These are phyloP conservation scores for Pythium scleroteichum DNA, from an alignment of 352 stramenopile species.

Conservation along the genomic window DNA sequence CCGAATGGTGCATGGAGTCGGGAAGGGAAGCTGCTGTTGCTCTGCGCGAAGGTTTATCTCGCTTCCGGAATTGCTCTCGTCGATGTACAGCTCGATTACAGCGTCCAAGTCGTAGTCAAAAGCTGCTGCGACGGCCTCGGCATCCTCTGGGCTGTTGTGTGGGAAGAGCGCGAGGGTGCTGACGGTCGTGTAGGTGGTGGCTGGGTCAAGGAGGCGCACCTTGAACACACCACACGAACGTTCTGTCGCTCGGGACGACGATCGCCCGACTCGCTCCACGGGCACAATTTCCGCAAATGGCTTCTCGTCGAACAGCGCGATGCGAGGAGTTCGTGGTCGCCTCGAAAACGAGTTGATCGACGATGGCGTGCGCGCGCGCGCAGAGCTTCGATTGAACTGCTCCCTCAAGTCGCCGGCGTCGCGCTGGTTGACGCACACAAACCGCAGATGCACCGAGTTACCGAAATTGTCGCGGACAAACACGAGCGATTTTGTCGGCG, in stretches of 20 bases:
- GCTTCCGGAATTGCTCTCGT: neutral
- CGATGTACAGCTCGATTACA: slow-evolving; percentile 57
- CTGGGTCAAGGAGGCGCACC: slow-evolving; percentile 51
- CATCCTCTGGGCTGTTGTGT: slow-evolving; percentile 57
- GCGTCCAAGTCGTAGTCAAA: slow-evolving; percentile 85
- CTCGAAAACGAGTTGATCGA: neutral
- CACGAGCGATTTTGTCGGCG: neutral
- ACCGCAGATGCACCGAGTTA: slow-evolving; percentile 7
- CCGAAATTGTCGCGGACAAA: slow-evolving; percentile 24
- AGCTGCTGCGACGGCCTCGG: slow-evolving; percentile 65
- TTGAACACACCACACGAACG: slow-evolving; percentile 27
- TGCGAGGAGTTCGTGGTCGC: slow-evolving; percentile 9
- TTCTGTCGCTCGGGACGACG: neutral
- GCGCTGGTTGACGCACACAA: slow-evolving; percentile 2
- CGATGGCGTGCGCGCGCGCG: neutral
- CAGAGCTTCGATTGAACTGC: neutral
- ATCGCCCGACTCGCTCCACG: slow-evolving; percentile 4
- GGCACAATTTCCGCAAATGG: slow-evolving; percentile 22
- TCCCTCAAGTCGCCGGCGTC: neutral
- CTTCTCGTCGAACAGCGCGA: slow-evolving; percentile 21
- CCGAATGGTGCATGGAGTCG: slow-evolving; percentile 88
- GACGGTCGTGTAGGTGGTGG: slow-evolving; percentile 39
- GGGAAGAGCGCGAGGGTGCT: slow-evolving; percentile 89
- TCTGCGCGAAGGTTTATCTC: slow-evolving; percentile 42
- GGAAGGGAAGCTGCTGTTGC: slow-evolving; percentile 72